These are phyloP conservation scores for Smithsoniella earleae DNA, from an alignment of 163 green algal species.

Conservation along the genomic window DNA sequence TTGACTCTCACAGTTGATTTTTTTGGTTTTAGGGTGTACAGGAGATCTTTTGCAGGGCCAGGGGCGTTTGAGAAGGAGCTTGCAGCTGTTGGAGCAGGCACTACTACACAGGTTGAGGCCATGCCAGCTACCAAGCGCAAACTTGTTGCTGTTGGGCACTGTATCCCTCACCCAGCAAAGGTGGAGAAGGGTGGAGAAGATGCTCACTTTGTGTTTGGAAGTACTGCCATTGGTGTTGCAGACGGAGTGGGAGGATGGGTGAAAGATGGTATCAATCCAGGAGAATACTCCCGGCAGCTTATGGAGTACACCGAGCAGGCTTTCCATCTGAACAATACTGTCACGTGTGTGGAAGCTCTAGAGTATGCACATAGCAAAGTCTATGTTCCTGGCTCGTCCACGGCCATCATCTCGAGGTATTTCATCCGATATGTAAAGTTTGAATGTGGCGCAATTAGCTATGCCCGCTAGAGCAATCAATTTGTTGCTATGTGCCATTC, in stretches of 20 bases:
- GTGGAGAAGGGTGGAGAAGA: slow-evolving; percentile 76
- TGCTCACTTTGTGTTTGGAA: slow-evolving; percentile 69
- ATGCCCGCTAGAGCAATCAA: no score
- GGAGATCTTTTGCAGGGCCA: no score
- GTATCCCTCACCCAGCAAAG: slow-evolving; percentile 67
- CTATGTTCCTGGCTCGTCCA: slow-evolving; percentile 5
- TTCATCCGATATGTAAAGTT: no score
- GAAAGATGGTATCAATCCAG: slow-evolving; percentile 71
- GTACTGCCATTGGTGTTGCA: slow-evolving; percentile 72
- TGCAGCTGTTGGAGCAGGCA: background rate
- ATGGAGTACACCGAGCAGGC: slow-evolving; percentile 33
- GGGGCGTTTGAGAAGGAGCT: no score
- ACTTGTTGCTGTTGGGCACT: slow-evolving; percentile 35
- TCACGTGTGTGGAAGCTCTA: slow-evolving; percentile 18
- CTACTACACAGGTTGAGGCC: background rate
- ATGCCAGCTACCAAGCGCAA: background rate
- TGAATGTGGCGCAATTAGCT: no score
- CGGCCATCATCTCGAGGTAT: slow-evolving; percentile 13
- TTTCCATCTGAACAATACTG: background rate
- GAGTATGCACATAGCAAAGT: slow-evolving; percentile 26
- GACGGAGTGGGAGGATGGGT: slow-evolving; percentile 91
- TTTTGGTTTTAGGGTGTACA: no score
- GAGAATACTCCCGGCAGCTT: slow-evolving; percentile 54
- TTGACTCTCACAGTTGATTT: background rate
- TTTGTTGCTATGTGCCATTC: background rate